Evolutionary conservation across 2,329 filamentous ascomycete species (phyloP), one percentile per base, ranked within the genome.

Genomic region (Alternaria dauci): DNA sequence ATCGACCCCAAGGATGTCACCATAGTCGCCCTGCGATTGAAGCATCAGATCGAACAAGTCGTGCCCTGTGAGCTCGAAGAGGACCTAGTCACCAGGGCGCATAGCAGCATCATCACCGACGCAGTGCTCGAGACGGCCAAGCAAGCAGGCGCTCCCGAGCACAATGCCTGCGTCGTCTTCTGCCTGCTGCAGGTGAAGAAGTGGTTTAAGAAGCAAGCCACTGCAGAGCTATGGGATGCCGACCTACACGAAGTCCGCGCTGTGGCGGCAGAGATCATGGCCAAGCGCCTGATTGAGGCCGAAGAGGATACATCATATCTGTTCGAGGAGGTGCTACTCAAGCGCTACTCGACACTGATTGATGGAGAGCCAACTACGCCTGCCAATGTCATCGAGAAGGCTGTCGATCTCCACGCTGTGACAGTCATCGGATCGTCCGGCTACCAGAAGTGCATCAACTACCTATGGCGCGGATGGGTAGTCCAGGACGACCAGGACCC

Each of bases 401-500:
- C 95, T 0, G 93, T 98, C 36, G 95, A 99, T 72, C 81, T 98
- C 26, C 95, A 99, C 76, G 93, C 94, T 1, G 83, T 98, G 46
- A 85, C 87, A 14, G 89, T 99, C 48, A 98, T 98, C 63, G 93
- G 93, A 2, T 94, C 91, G 0, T 93, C 92, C 0, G 94, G 95
- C 26, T 99, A 98, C 78, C 95, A 98, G 71, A 97, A 96, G 81
- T 98, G 94, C 75, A 93, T 98, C 72, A 88, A 86, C 63, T 93
- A 96, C 74, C 88, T 99, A 8, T 99, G 95, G 95, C 88, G 89
- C 63, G 95, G 95, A 23, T 99, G 95, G 95, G 84, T 98, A 8
- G 89, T 97, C n/a, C 95, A 99, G 77, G 93, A 97, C 68, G 93
- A 97, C 70, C 86, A 94, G 51, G 94, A 98, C 70, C 91, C 94